phyloP scores from a whole-genome alignment of 2,329 filamentous ascomycete species.

The Raffaelea albimanens region DNA sequence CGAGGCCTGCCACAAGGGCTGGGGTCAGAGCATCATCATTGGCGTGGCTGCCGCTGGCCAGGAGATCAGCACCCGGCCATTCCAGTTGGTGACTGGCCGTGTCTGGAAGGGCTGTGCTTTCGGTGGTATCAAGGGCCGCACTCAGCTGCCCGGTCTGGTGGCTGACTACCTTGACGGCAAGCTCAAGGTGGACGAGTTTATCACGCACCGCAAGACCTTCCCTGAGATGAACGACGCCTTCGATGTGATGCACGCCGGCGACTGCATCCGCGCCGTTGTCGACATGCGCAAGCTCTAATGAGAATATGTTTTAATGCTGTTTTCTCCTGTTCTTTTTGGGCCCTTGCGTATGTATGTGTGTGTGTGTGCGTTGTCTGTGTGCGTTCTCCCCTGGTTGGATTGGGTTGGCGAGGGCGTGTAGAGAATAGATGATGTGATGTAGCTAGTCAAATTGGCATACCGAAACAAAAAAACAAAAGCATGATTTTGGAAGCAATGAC shows the following conservation, averaged over 20 bases:
- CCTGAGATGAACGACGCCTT: conserved; percentile 79
- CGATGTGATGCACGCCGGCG: conserved; percentile 86
- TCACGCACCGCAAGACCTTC: conserved; percentile 85
- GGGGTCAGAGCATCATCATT: conserved; percentile 97
- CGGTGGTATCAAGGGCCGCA: conserved; percentile 94
- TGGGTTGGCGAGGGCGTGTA: background rate
- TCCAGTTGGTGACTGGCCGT: conserved; percentile 96
- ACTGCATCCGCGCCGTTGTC: conserved; percentile 94
- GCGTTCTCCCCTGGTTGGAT: background rate
- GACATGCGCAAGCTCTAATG: conserved; percentile 38
- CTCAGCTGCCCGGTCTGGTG: conserved; percentile 80
- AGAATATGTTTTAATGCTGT: too few species aligned
- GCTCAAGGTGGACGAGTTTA: conserved; percentile 98
- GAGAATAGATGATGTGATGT: background rate
- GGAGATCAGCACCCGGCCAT: conserved; percentile 84
- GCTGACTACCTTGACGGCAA: conserved; percentile 80
- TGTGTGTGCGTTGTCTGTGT: too few species aligned
- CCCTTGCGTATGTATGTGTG: too few species aligned
- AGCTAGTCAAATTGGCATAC: background rate
- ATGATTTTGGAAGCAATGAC: too few species aligned
- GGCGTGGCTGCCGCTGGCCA: conserved; percentile 93
- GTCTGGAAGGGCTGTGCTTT: conserved; percentile 98
- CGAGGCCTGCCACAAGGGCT: conserved; percentile 98
- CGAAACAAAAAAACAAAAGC: background rate
- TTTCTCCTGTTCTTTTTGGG: background rate